Conservation (phyloP, 208 protist genomes). For the Wallacemonas sp. region DNA sequence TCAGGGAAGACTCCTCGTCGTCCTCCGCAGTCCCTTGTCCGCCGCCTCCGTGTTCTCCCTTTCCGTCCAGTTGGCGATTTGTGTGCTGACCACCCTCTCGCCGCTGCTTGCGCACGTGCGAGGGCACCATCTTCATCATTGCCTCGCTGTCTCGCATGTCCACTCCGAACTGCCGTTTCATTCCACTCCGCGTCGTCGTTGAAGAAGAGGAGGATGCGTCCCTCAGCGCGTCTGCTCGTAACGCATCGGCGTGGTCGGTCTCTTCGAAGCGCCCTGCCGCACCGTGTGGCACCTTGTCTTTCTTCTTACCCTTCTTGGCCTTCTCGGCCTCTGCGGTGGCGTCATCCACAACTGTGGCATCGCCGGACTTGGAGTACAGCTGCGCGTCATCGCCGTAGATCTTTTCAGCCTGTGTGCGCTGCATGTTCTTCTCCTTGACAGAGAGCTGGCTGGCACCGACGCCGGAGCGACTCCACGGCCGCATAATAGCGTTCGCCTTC, state of each 20-base stretch:
- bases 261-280: background rate
- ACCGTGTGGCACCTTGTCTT: background rate
- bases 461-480: constrained; percentile 69
- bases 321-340: constrained; percentile 13
- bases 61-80: too few species aligned
- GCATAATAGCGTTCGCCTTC: constrained; percentile 21
- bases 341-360: background rate
- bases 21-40: background rate
- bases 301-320: constrained; percentile 10
- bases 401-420: constrained; percentile 60
- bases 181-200: background rate
- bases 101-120: constrained; percentile 29
- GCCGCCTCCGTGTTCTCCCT: too few species aligned
- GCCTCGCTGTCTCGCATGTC: constrained; percentile 38
- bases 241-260: constrained; percentile 15
- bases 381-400: constrained; percentile 50
- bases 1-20: background rate
- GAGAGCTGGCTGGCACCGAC: constrained; percentile 51
- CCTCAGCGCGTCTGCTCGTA: background rate
- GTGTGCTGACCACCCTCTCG: background rate
- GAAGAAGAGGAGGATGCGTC: background rate
- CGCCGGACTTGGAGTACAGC: background rate
- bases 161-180: constrained; percentile 20
- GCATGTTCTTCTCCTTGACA: constrained; percentile 49
- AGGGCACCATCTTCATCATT: constrained; percentile 54